Base-by-base conservation (phyloP, 495 filamentous ascomycete species). In the Penicillium longicatenatum region DNA sequence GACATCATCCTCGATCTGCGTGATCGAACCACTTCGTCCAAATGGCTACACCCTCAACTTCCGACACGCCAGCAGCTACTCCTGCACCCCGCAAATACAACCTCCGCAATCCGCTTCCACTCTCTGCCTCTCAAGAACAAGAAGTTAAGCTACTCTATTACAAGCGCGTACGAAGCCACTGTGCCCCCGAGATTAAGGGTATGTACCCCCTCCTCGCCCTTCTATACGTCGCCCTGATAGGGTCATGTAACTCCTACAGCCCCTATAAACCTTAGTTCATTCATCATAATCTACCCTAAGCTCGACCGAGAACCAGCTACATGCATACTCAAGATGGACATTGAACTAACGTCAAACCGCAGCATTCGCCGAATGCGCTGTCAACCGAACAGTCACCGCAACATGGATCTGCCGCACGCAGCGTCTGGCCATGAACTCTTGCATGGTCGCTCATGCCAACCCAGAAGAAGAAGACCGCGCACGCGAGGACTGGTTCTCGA, bases 301-400 rank as follows among this genome's bases (percentile, higher is more conserved):
- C 12, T 46, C 44, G 12, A 2, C 44, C 10, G 44, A 46, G 44
- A 46, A 22, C 24, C 6, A 6, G 26, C 26, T 17, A 35, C 16
- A n/a, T 4, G 3, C 17, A 16, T 6, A 47, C 14, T 5, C 14
- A 29, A 47, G 45, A 47, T 4, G 26, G 24, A 16, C 7, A 24
- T 46, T 46, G 44, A 30, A 29, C 45, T 48, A 30, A 48, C 45
- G 29, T 48, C 45, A 26, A 16, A 14, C 24, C 1, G 44, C 57
- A 96, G 93, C 87, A 54, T 94, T 98, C 73, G 94, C 95, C 45
- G 82, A 89, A 67, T 98, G 94, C 80, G 92, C 93, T 24, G 81
- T 84, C 35, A 86, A 85, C 71, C 89, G 91, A 52, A 98, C 95
- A 11, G 79, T 97, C 63, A 88, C 87, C 33, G 88, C 91, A 17